These are phyloP conservation scores for Torulaspora pretoriensis DNA, from an alignment of 1,139 yeast genomes.

Conservation along the genomic window DNA sequence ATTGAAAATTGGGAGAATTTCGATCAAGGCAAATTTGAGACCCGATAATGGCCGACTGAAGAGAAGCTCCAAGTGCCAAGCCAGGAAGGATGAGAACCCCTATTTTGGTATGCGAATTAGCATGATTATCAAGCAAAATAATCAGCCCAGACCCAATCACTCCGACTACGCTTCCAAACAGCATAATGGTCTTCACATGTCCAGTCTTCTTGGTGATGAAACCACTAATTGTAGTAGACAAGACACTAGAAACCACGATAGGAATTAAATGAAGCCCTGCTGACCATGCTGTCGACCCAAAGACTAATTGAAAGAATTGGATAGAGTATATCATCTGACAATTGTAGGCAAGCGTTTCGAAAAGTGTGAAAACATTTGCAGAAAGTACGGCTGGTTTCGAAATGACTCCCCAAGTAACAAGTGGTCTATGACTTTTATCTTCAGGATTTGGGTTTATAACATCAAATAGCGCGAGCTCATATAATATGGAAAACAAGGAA, in stretches of 20 bases:
- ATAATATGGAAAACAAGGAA: background rate
- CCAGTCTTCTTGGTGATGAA: slow-evolving; percentile 1
- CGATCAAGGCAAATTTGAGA: slow-evolving; percentile 41
- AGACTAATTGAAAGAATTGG: slow-evolving; percentile 6
- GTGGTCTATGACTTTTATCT: background rate
- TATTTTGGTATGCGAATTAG: slow-evolving; percentile 40
- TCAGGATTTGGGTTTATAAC: background rate
- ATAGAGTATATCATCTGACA: slow-evolving; percentile 5
- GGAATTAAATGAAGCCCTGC: slow-evolving; percentile 7
- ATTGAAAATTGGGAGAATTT: slow-evolving; percentile 9
- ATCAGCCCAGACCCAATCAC: slow-evolving; percentile 53
- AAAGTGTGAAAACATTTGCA: slow-evolving; percentile 1
- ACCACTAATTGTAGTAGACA: slow-evolving; percentile 3
- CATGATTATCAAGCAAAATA: slow-evolving; percentile 39
- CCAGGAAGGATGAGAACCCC: slow-evolving; percentile 54
- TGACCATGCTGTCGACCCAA: slow-evolving; percentile 1
- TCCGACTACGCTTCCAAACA: slow-evolving; percentile 40
- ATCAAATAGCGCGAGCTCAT: slow-evolving; percentile 2
- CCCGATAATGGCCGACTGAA: slow-evolving; percentile 49
- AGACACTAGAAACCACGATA: slow-evolving; percentile 2
- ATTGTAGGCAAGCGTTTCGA: slow-evolving; percentile 4
- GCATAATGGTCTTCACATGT: slow-evolving; percentile 3
- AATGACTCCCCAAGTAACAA: slow-evolving; percentile 5
- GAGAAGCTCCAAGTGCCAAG: slow-evolving; percentile 47
- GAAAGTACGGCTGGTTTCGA: slow-evolving; percentile 6